Evolutionary conservation across 2,329 filamentous ascomycete genomes (phyloP).

Genomic region (Penicillium sp.): DNA sequence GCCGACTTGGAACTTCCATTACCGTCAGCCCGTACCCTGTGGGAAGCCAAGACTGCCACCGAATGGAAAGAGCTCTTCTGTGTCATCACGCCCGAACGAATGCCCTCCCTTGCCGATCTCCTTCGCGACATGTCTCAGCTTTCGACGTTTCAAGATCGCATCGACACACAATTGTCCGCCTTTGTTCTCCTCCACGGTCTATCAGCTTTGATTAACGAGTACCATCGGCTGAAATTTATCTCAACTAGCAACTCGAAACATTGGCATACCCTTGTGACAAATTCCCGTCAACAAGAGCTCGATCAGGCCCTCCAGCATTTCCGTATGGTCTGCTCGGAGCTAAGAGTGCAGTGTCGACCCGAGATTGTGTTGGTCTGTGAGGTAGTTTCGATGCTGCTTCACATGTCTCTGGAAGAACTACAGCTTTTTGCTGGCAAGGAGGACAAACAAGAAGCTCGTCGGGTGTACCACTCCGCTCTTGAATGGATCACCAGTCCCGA

Average conservation of each 20-base stretch:
- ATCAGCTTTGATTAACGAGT: conserved; percentile 71
- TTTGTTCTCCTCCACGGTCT: conserved; percentile 69
- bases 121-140: conserved; percentile 63
- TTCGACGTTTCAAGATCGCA: conserved; percentile 53
- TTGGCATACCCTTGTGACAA: conserved; percentile 55
- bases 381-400: conserved; percentile 44
- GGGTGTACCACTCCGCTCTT: conserved; percentile 41
- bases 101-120: conserved; percentile 54
- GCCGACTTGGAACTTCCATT: conserved; percentile 71
- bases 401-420: conserved; percentile 52
- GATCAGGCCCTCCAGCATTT: conserved; percentile 63
- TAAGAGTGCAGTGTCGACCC: conserved; percentile 22
- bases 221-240: conserved; percentile 59
- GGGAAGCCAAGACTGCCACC: conserved; percentile 67
- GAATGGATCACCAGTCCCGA: conserved; percentile 47
- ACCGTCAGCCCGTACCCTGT: conserved; percentile 66
- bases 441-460: conserved; percentile 47
- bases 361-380: conserved; percentile 45
- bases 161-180: conserved; percentile 64
- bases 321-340: conserved; percentile 43
- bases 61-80: conserved; percentile 70
- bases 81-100: conserved; percentile 41
- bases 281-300: conserved; percentile 67
- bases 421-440: conserved; percentile 54
- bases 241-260: conserved; percentile 49